Percentiles rank a stretch among this genome's conserved stretches.
phyloP scores from a whole-genome alignment of 1,284 basidiomycete genomes.

The Austropuccinia psidii region DNA sequence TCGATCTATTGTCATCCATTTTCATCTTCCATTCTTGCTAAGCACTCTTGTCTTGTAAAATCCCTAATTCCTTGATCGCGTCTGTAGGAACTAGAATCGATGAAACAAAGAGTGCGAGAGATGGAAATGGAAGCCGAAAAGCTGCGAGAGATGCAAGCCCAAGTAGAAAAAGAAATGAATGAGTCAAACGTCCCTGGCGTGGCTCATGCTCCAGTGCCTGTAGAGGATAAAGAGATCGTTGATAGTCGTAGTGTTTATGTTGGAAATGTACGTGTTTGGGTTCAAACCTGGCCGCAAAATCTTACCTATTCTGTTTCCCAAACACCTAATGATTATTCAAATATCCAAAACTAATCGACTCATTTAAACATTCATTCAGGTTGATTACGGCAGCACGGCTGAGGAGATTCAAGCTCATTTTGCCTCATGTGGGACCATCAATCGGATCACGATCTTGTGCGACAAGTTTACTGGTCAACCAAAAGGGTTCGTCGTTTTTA shows the following conservation, averaged over 20 bases:
- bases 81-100: slow-evolving; percentile 56
- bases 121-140: slow-evolving; percentile 84
- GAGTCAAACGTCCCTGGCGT: slow-evolving; percentile 33
- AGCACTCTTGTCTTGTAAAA: no score
- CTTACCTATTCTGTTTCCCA: background rate
- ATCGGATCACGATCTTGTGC: slow-evolving; percentile 96
- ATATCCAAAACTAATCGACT: background rate
- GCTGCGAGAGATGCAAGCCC: slow-evolving; percentile 78
- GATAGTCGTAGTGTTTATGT: slow-evolving; percentile 89
- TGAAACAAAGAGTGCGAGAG: slow-evolving; percentile 77
- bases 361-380: slow-evolving; percentile 53
- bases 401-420: slow-evolving; percentile 99
- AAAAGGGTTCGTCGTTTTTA: slow-evolving; percentile 69
- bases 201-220: slow-evolving; percentile 51
- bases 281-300: slow-evolving; percentile 4
- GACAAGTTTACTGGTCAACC: slow-evolving; percentile 99
- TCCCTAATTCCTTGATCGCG: no score
- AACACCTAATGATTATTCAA: background rate
- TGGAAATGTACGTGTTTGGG: slow-evolving; percentile 86
- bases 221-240: slow-evolving; percentile 57
- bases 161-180: slow-evolving; percentile 57
- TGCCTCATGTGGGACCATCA: slow-evolving; percentile 94
- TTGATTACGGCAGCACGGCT: slow-evolving; percentile 94
- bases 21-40: no score
- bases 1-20: no score